Evolutionary conservation across 108 stramenopile species (phyloP).

Genomic region (Fragilaria crotonensis): DNA sequence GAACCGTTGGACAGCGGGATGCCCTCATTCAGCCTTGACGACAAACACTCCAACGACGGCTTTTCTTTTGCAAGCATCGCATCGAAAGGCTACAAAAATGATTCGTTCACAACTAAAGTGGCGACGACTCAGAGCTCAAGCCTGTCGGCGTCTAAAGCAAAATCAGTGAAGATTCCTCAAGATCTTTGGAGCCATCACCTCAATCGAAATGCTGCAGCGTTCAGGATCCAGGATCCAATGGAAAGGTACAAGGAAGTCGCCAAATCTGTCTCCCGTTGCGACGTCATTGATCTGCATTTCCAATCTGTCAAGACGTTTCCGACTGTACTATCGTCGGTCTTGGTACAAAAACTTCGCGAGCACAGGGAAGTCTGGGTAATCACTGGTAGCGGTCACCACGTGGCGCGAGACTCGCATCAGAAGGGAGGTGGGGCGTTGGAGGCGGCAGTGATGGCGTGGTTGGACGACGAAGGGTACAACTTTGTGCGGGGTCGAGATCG

Average conservation of each 20-base stretch:
- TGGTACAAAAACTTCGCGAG: constrained; percentile 26
- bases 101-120: constrained; percentile 3
- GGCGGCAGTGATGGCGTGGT: constrained; percentile 36
- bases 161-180: constrained; percentile 52
- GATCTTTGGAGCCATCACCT: constrained; percentile 53
- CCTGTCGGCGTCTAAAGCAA: constrained; percentile 3
- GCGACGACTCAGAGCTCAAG: no score
- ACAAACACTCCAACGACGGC: background rate
- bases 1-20: no score
- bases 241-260: constrained; percentile 34
- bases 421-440: constrained; percentile 58
- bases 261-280: constrained; percentile 14
- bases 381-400: constrained; percentile 59
- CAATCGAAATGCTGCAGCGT: constrained; percentile 40
- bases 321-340: constrained; percentile 24
- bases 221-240: constrained; percentile 50
- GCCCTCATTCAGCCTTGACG: no score
- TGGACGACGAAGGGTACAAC: constrained; percentile 35
- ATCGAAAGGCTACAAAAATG: constrained; percentile 30
- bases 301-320: constrained; percentile 59
- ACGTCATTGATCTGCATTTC: constrained; percentile 62
- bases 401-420: constrained; percentile 47
- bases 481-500: constrained; percentile 34
- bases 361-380: constrained; percentile 45
- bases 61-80: constrained; percentile 53